Evolutionary conservation across 768 basidiomycete genomes (phyloP), one percentile per base, ranked within the genome.

Genomic region (Lentinula lateritia): DNA sequence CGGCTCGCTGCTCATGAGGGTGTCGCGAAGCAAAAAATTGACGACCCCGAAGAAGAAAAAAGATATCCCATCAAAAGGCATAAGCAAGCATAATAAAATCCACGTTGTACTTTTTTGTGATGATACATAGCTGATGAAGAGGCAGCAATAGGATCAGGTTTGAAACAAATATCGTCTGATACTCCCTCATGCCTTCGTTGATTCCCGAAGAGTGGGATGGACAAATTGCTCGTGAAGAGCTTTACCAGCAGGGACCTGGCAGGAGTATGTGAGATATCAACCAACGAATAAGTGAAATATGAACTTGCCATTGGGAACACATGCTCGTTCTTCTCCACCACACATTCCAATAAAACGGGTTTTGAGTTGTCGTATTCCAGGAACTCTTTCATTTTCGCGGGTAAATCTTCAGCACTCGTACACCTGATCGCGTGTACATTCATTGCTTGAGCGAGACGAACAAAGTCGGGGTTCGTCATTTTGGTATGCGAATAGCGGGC

Each of bases 361-460:
- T 84, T 89, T 61, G 81, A 82, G 61, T 84, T 87, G 66, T 96
- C 92, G 71, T 95, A 96, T 77, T 95, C 95, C 65, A 99, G 80
- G 78, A 99, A 95, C 81, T 98, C 95, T 80, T 95, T 95, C 96
- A 99, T 98, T 82, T 91, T 97, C 39, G 83, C 85, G 0, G 94
- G 93, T 8, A 99, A 81, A 59, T 99, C 95, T 46, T 81, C 87
- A 1, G 80, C 71, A 34, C 70, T 83, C 54, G 78, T 75, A 72
- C 89, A 92, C 63, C 92, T 83, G 67, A 98, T 86, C 20, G 91
- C 95, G 68, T 97, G 93, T 32, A 95, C 91, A 58, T 88, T 84
- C 95, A 98, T 98, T 5, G 95, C 81, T 67, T 87, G 78, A 16
- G 96, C 92, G 39, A 99, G 86, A 65, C 85, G 80, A 67, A 96